These are phyloP conservation scores for Limtongia smithiae DNA, from an alignment of 805 yeast genomes.

Conservation along the genomic window DNA sequence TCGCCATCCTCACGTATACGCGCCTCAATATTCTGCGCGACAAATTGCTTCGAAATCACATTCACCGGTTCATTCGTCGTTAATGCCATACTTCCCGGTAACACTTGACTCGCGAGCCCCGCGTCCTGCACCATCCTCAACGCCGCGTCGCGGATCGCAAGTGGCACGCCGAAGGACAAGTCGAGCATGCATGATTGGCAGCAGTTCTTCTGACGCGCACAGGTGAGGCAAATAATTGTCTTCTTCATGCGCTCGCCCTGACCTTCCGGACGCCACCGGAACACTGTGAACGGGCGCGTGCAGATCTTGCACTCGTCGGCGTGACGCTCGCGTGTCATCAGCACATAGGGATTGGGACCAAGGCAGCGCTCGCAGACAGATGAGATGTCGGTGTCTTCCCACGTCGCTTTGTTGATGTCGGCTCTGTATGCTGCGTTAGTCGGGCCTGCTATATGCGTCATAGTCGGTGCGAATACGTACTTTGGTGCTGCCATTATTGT, in stretches of 20 bases:
- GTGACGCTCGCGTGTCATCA: conserved; percentile 62
- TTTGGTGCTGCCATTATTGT: too few species aligned
- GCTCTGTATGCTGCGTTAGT: conserved; percentile 32
- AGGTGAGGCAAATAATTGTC: conserved; percentile 72
- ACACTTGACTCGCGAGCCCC: conserved; percentile 34
- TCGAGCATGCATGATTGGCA: conserved; percentile 89
- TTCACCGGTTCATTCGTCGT: conserved; percentile 46
- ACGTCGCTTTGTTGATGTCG: conserved; percentile 37
- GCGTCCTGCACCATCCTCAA: conserved; percentile 71
- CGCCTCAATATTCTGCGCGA: conserved; percentile 49
- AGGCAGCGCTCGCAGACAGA: conserved; percentile 44
- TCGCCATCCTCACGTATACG: conserved; percentile 32
- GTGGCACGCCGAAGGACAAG: conserved; percentile 73
- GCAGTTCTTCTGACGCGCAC: conserved; percentile 74
- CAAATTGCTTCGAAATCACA: conserved; percentile 53
- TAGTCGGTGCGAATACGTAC: too few species aligned
- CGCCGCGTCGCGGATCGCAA: conserved; percentile 75
- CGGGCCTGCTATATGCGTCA: too few species aligned
- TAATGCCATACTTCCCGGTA: conserved; percentile 27
- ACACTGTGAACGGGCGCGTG: conserved; percentile 78
- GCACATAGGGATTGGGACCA: conserved; percentile 62
- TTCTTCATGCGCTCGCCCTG: conserved; percentile 41
- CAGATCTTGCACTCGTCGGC: conserved; percentile 87
- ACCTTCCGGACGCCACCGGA: conserved; percentile 61
- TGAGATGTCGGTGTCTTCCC: conserved; percentile 47